phyloP scores from a whole-genome alignment of 495 filamentous ascomycete species.

The Penicillium salamii region DNA sequence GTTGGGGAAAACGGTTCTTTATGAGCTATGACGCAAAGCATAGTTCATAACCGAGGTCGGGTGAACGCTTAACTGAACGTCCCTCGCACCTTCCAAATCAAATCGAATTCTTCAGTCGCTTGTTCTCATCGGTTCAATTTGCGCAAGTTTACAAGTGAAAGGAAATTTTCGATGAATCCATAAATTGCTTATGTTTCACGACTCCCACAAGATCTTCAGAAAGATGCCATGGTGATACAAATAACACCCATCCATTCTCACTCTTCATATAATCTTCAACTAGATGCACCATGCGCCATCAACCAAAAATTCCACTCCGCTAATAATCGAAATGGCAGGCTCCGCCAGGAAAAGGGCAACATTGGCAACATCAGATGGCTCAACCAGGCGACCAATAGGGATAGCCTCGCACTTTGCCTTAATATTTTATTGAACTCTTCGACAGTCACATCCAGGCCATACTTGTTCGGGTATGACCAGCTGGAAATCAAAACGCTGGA shows the following conservation, averaged over 20 bases:
- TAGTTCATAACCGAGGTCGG: background rate
- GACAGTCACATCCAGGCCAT: background rate
- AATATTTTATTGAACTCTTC: background rate
- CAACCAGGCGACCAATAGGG: background rate
- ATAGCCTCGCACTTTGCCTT: conserved; percentile 1
- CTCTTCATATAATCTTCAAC: no score
- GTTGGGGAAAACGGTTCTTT: background rate
- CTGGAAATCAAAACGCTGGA: no score
- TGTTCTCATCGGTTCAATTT: no score
- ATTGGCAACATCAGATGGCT: background rate
- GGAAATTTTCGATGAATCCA: no score
- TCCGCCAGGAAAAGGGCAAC: background rate
- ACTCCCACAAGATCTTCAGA: no score
- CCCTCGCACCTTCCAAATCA: no score
- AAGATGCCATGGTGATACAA: no score
- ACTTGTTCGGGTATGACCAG: background rate
- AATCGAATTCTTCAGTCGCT: no score
- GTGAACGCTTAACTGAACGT: background rate
- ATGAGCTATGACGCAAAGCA: background rate
- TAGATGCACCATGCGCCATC: background rate
- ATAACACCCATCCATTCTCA: no score
- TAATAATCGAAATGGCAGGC: background rate
- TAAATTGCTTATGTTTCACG: no score
- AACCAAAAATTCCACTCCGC: background rate
- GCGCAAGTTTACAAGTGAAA: no score